Conservation (phyloP, 2,329 filamentous ascomycete species). For the Fusarium pilosicola region DNA sequence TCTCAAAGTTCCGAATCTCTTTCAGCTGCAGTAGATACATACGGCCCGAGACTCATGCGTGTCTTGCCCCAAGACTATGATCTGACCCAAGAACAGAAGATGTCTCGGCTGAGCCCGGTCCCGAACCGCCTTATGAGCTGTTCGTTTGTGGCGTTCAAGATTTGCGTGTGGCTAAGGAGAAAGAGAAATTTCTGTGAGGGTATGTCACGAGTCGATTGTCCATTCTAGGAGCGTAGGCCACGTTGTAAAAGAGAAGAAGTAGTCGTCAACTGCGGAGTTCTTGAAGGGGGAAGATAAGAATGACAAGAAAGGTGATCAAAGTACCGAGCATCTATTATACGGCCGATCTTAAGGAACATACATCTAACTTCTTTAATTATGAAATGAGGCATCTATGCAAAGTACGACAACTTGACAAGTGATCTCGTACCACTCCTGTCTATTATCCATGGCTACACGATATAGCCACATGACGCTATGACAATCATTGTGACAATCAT, state of each 20-base stretch:
- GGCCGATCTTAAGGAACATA: not conserved
- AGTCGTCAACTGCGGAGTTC: not conserved
- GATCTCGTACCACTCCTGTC: not conserved
- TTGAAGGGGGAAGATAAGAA: not conserved
- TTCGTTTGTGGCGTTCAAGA: not conserved
- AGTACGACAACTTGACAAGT: not conserved
- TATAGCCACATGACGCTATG: not conserved
- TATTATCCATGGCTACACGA: too few species aligned
- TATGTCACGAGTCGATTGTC: too few species aligned
- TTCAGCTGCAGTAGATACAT: not conserved
- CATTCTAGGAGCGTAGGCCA: rapidly evolving
- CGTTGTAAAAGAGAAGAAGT: too few species aligned
- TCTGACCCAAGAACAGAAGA: not conserved
- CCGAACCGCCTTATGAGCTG: not conserved
- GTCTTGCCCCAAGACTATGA: not conserved
- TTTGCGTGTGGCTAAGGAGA: too few species aligned
- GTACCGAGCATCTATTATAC: not conserved
- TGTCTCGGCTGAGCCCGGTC: not conserved
- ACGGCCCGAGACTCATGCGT: not conserved
- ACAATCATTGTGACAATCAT: too few species aligned
- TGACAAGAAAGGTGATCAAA: rapidly evolving
- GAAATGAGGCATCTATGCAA: not conserved
- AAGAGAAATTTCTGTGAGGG: rapidly evolving
- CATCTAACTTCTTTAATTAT: rapidly evolving
- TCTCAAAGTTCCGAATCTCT: too few species aligned